phyloP scores from a whole-genome alignment of 192 early-diverging fungal species.

The Backusella macrospora region DNA sequence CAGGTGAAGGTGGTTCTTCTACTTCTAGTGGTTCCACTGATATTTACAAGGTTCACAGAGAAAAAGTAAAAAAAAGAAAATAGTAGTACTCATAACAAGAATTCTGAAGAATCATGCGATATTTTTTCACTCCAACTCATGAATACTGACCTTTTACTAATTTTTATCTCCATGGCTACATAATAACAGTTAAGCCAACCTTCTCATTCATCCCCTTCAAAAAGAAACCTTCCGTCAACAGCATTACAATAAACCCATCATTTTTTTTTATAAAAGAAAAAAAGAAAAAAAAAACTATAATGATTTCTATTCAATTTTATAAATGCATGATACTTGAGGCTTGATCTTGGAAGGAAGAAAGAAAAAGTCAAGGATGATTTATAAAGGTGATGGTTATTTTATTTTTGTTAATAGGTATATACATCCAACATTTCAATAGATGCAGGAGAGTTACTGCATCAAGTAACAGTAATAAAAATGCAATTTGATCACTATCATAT shows the following conservation, averaged over 20 bases:
- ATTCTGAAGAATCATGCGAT: background rate
- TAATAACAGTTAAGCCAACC: background rate
- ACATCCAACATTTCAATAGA: too few relatives aligned
- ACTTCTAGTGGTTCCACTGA: constrained; percentile 12
- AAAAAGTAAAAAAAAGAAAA: background rate
- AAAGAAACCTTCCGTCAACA: background rate
- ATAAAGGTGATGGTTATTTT: too few relatives aligned
- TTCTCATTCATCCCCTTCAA: background rate
- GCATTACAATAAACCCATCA: background rate
- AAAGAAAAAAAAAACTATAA: too few relatives aligned
- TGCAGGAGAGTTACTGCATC: too few relatives aligned
- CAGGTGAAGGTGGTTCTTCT: constrained; percentile 1
- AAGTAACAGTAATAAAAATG: too few relatives aligned
- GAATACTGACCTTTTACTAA: background rate
- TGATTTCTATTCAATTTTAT: too few relatives aligned
- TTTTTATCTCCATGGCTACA: background rate
- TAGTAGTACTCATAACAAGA: background rate
- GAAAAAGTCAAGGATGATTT: too few relatives aligned
- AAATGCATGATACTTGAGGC: too few relatives aligned
- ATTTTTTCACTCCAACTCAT: background rate
- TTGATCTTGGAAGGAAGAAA: too few relatives aligned
- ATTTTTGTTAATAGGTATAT: too few relatives aligned
- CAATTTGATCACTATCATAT: too few relatives aligned
- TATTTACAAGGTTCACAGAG: background rate
- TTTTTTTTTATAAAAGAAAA: too few relatives aligned